Percentiles rank a stretch among this genome's conserved stretches.
Evolutionary conservation across 306 rosid species (phyloP).

Genomic region (Vachellia pachyceras): DNA sequence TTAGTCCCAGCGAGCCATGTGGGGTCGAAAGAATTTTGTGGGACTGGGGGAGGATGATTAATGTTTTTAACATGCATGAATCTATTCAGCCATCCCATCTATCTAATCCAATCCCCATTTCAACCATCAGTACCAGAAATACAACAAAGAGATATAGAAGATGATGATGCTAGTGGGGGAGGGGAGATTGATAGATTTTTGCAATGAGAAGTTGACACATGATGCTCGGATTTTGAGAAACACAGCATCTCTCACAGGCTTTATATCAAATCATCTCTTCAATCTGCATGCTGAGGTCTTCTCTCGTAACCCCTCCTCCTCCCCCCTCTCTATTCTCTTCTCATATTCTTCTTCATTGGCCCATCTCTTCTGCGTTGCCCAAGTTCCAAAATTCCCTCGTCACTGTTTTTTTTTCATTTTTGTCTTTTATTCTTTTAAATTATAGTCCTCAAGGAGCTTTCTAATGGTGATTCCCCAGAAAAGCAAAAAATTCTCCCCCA

Average conservation of each 20-base stretch:
- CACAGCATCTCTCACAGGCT: constrained; percentile 51
- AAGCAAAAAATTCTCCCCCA: constrained; percentile 41
- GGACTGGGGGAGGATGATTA: constrained; percentile 38
- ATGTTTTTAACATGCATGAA: constrained; percentile 47
- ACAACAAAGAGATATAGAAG: constrained; percentile 12
- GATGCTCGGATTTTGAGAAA: constrained; percentile 83
- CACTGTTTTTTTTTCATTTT: not conserved
- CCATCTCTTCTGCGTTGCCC: constrained; percentile 30
- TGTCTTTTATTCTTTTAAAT: not conserved
- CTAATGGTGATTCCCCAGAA: constrained; percentile 39
- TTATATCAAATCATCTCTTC: constrained; percentile 68
- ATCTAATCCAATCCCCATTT: constrained; percentile 25
- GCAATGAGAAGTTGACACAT: constrained; percentile 81
- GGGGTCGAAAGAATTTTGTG: constrained; percentile 12
- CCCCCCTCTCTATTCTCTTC: not conserved
- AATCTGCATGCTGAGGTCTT: constrained; percentile 60
- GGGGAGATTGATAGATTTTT: constrained; percentile 49
- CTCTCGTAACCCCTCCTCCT: too few relatives aligned
- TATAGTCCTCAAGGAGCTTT: constrained; percentile 6
- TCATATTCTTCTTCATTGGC: constrained; percentile 39
- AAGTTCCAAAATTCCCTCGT: constrained; percentile 31
- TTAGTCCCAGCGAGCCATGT: not conserved
- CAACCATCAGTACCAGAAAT: constrained; percentile 60
- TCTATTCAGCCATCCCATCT: constrained; percentile 61
- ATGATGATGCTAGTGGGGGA: constrained; percentile 14